Conservation (phyloP, 2,329 filamentous ascomycete genomes). For the Claviceps maximensis region DNA sequence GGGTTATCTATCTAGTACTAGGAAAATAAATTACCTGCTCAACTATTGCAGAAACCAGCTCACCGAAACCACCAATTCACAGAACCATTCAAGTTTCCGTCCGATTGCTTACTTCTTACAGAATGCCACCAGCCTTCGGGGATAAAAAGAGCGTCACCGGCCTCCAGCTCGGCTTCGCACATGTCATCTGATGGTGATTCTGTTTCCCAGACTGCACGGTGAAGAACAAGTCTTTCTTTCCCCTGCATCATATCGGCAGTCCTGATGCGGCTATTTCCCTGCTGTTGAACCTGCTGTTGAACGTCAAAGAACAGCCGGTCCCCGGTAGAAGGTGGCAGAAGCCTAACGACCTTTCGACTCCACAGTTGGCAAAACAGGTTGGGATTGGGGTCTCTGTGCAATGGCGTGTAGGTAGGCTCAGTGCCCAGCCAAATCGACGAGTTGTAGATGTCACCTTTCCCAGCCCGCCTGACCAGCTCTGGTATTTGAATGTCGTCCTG, state of each 20-base stretch:
- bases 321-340: constrained; percentile 54
- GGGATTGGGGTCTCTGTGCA: constrained; percentile 87
- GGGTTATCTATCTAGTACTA: not conserved
- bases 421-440: constrained; percentile 81
- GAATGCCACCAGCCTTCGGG: constrained; percentile 34
- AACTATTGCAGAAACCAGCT: not conserved
- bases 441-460: constrained; percentile 74
- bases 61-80: constrained; percentile 34
- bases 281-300: constrained; percentile 25
- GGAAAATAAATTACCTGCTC: not conserved
- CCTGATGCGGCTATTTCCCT: constrained; percentile 41
- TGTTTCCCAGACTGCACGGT: constrained; percentile 56
- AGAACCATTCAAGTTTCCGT: constrained; percentile 26
- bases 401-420: constrained; percentile 75
- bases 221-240: constrained; percentile 50
- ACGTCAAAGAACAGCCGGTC: constrained; percentile 46
- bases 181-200: constrained; percentile 19
- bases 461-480: constrained; percentile 44
- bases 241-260: constrained; percentile 89
- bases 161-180: constrained; percentile 41
- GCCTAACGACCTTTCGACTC: constrained; percentile 57
- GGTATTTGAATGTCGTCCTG: constrained; percentile 57
- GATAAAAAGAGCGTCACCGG: constrained; percentile 33
- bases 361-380: constrained; percentile 82
- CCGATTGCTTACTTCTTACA: constrained; percentile 23